Base-by-base conservation (phyloP, 768 basidiomycete genomes). In the Leccinum disarticulatum region DNA sequence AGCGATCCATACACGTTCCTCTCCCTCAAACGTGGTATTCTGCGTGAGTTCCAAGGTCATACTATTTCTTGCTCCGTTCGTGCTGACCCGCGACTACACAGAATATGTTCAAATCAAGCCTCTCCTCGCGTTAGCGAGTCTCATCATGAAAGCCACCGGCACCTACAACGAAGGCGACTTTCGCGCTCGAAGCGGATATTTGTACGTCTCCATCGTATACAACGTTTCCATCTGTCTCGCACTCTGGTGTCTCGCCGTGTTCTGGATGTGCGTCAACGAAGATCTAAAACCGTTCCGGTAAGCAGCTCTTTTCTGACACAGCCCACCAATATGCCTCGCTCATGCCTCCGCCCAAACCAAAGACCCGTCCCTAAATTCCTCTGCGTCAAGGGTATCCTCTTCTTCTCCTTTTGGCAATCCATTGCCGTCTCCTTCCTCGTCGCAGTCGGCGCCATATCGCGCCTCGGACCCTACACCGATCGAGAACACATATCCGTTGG, bases 51-150 rank as follows among this genome's bases (percentile, higher is more conserved):
- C 76, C 14, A 38, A 17, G 15, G 36, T 75, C 9, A 33, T 14
- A 25, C 6, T 11, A 8, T 14, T 15, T 33, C n/a, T 54, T 33
- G 30, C 14, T 48, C 30, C 43, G 30, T 25, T 28, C 25, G 17
- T 31, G 54, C 38, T 61, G 28, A 64, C 60, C 10, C 9, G 15
- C 15, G 35, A 38, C n/a, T 28, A 50, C 51, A 27, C 67, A 98
- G 96, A 98, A 80, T 98, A 99, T 72, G 96, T 98, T 1, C 94
- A 98, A 73, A 80, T 98, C 58, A 99, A 99, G 69, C 97, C 97
- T 1, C 71, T 96, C 0, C 80, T 99, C 0, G 95, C 96, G 0
- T 70, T 89, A 2, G 86, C 83, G 2, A 98, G 93, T 4, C 75
- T 97, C 58, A 83, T 95, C 30, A 81, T 97, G 66, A 98, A 99